These are phyloP conservation scores for Salix viminalis DNA, from an alignment of 345 rosid species.

Conservation along the genomic window DNA sequence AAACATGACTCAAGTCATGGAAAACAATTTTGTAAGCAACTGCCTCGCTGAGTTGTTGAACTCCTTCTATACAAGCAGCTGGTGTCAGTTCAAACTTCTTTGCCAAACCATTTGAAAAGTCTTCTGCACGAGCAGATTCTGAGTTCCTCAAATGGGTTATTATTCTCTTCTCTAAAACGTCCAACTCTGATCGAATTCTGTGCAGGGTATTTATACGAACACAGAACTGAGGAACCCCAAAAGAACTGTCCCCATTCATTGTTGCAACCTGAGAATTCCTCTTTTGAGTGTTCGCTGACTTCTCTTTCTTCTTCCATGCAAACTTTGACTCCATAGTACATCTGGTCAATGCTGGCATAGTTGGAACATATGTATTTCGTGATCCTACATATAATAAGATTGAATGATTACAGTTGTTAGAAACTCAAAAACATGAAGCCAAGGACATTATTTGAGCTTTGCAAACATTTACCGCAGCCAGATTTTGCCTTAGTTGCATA, in stretches of 20 bases:
- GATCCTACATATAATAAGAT: conserved; percentile 52
- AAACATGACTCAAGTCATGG: conserved; percentile 69
- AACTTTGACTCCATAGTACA: conserved; percentile 75
- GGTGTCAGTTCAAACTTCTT: conserved; percentile 87
- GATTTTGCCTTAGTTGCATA: conserved; percentile 80
- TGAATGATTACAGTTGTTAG: conserved; percentile 18
- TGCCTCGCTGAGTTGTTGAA: conserved; percentile 85
- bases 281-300: conserved; percentile 57
- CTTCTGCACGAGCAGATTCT: conserved; percentile 81
- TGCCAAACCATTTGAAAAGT: conserved; percentile 72
- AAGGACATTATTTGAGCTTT: conserved; percentile 12
- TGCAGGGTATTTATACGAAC: conserved; percentile 78
- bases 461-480: conserved; percentile 69
- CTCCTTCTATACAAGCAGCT: conserved; percentile 76
- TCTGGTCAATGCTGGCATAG: conserved; percentile 93
- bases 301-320: conserved; percentile 93
- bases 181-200: conserved; percentile 66
- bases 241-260: conserved; percentile 57
- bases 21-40: conserved; percentile 72
- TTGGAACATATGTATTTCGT: conserved; percentile 66
- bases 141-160: conserved; percentile 90
- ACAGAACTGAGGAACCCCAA: conserved; percentile 71
- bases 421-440: conserved; percentile 12
- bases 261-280: conserved; percentile 71
- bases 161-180: conserved; percentile 71